Evolutionary conservation across 2,329 filamentous ascomycete genomes (phyloP).

Genomic region (Emergomyces orientalis): DNA sequence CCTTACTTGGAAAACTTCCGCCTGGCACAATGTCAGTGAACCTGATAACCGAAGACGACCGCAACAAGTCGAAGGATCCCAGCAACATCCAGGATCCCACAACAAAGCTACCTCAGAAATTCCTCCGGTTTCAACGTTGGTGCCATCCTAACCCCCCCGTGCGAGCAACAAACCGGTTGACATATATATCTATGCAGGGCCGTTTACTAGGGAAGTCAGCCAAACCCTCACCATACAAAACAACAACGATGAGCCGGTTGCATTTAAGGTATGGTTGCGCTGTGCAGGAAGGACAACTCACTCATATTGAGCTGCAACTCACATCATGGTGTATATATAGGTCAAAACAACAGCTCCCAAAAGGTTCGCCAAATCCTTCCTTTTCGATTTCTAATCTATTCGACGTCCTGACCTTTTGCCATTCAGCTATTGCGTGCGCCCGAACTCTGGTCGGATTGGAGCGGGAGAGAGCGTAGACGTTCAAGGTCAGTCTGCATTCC

Average conservation of each 20-base stretch:
- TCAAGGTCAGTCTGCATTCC: constrained; percentile 52
- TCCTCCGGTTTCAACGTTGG: constrained; percentile 86
- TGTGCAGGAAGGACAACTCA: not conserved
- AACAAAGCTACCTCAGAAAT: constrained; percentile 36
- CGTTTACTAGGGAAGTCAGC: constrained; percentile 56
- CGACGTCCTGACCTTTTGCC: constrained; percentile 8
- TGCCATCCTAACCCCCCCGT: constrained; percentile 13
- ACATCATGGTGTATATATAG: constrained; percentile 38
- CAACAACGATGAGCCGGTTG: constrained; percentile 48
- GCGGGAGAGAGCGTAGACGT: constrained; percentile 85
- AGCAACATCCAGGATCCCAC: not conserved
- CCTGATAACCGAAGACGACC: constrained; percentile 3
- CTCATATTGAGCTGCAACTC: constrained; percentile 17
- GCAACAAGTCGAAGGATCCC: not conserved
- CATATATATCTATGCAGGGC: constrained; percentile 40
- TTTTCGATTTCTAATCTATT: constrained; percentile 4
- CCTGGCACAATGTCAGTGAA: constrained; percentile 5
- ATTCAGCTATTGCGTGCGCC: constrained; percentile 85
- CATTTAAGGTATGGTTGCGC: constrained; percentile 49
- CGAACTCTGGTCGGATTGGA: constrained; percentile 93
- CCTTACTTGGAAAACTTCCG: not conserved
- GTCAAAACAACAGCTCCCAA: constrained; percentile 99
- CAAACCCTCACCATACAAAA: constrained; percentile 53
- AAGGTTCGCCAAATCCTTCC: constrained; percentile 57
- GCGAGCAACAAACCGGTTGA: constrained; percentile 12